Percentiles rank a stretch among this genome's conserved stretches.
phyloP scores from a whole-genome alignment of 352 stramenopile genomes.

The Globisporangium alternatum region DNA sequence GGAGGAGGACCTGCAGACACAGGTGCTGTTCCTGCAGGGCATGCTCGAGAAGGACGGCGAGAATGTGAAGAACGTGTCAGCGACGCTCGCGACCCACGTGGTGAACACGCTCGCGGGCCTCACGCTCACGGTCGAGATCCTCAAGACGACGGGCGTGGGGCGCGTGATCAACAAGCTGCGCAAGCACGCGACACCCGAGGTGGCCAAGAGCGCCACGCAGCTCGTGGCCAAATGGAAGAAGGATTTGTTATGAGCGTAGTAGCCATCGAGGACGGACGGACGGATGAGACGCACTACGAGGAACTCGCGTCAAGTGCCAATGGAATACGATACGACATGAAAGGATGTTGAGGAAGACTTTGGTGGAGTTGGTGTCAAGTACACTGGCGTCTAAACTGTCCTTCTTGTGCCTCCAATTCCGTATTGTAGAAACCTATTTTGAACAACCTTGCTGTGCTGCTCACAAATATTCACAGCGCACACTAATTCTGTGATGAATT shows the following conservation, averaged over 20 bases:
- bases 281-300: no score
- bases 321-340: background rate
- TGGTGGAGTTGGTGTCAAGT: no score
- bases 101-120: constrained; percentile 63
- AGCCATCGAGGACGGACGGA: no score
- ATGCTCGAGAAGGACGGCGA: constrained; percentile 67
- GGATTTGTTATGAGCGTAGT: constrained; percentile 47
- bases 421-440: background rate
- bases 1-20: constrained; percentile 59
- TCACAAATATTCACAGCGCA: background rate
- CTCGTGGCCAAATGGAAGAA: constrained; percentile 88
- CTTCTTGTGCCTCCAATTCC: no score
- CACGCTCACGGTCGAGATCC: constrained; percentile 76
- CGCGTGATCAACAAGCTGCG: constrained; percentile 86
- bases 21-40: constrained; percentile 65
- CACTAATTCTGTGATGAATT: background rate
- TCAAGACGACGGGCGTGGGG: constrained; percentile 79
- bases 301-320: background rate
- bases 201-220: constrained; percentile 61
- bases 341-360: no score
- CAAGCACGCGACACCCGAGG: constrained; percentile 62
- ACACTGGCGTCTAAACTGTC: no score
- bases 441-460: background rate
- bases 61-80: constrained; percentile 72
- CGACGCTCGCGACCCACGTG: constrained; percentile 66